phyloP scores from a whole-genome alignment of 345 rosid genomes.

The Eucalyptus dawsonii region DNA sequence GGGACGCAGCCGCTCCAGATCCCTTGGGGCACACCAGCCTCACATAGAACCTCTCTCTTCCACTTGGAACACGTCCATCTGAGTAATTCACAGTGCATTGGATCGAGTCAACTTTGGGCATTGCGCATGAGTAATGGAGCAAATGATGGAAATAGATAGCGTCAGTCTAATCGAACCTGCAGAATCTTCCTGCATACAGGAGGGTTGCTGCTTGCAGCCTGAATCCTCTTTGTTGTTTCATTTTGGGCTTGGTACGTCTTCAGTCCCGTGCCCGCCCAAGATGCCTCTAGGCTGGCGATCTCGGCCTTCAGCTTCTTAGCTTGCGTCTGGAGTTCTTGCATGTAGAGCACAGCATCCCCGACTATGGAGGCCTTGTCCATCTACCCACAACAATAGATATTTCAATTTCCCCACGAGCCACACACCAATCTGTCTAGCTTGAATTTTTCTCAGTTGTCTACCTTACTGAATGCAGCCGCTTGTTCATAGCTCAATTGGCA shows the following conservation, averaged over 20 bases:
- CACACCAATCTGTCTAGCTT: background rate
- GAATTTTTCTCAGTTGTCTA: background rate
- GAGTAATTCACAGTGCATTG: background rate
- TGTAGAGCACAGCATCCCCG: constrained; percentile 67
- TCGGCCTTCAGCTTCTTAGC: constrained; percentile 63
- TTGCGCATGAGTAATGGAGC: background rate
- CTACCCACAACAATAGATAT: constrained; percentile 8
- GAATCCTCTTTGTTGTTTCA: constrained; percentile 2
- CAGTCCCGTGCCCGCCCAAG: constrained; percentile 7
- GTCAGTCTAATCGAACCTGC: constrained; percentile 25
- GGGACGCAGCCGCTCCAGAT: constrained; percentile 49
- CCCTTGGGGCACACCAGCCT: constrained; percentile 49
- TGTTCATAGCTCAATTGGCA: background rate
- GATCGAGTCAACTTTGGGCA: background rate
- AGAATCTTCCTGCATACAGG: constrained; percentile 30
- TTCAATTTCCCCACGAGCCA: background rate
- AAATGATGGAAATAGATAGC: background rate
- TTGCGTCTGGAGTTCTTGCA: constrained; percentile 62
- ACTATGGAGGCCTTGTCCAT: constrained; percentile 96
- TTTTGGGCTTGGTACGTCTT: background rate
- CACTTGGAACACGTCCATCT: constrained; percentile 66
- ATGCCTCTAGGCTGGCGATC: constrained; percentile 53
- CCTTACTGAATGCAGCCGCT: background rate
- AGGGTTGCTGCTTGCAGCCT: background rate
- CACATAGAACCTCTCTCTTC: constrained; percentile 61